phyloP scores from a whole-genome alignment of 495 filamentous ascomycete species.

The Xylaria intraflava region DNA sequence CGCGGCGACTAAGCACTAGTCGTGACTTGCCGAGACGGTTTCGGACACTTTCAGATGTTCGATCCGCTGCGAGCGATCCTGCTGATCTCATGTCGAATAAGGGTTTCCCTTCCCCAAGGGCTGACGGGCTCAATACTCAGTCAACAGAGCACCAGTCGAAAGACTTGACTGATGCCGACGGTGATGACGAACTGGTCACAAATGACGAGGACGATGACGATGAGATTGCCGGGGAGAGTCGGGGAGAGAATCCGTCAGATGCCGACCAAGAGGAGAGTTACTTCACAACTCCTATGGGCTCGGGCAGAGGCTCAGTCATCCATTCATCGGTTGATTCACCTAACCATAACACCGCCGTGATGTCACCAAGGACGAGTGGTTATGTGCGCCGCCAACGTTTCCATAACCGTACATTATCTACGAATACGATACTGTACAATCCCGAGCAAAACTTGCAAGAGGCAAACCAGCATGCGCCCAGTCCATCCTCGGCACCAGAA shows the following conservation, averaged over 20 bases:
- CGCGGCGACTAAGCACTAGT: constrained; percentile 37
- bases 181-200: constrained; percentile 84
- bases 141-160: constrained; percentile 29
- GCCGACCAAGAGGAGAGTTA: constrained; percentile 36
- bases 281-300: constrained; percentile 37
- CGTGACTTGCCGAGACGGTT: constrained; percentile 35
- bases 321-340: constrained; percentile 22
- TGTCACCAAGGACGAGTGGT: constrained; percentile 28
- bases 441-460: constrained; percentile 33
- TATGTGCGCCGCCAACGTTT: constrained; percentile 27
- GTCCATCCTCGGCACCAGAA: constrained; percentile 42
- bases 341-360: constrained; percentile 12
- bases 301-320: constrained; percentile 13
- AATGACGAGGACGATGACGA: constrained; percentile 58
- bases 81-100: constrained; percentile 45
- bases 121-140: constrained; percentile 17
- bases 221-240: constrained; percentile 23
- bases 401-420: constrained; percentile 63
- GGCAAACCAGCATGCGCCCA: constrained; percentile 33
- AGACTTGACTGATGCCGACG: constrained; percentile 69
- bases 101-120: constrained; percentile 27
- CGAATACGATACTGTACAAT: constrained; percentile 70
- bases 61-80: constrained; percentile 50
- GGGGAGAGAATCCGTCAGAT: constrained; percentile 13
- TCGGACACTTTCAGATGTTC: constrained; percentile 39